A percentile compares a stretch with the other conserved stretches of the same genome.
phyloP scores from a whole-genome alignment of 805 yeast genomes.

The Soucietia sequanensis region DNA sequence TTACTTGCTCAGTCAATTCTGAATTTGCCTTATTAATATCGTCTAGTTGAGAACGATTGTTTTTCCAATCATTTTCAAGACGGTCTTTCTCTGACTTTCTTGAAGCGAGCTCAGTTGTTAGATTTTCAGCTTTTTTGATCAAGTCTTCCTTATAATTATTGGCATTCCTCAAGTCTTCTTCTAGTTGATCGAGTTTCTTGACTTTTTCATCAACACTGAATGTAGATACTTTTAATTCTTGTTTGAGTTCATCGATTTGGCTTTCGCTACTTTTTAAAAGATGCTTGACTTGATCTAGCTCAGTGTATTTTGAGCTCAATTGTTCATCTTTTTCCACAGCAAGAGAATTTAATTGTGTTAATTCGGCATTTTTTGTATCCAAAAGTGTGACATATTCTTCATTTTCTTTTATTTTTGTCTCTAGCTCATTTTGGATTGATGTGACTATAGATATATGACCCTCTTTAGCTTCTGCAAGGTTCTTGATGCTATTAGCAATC shows the following conservation, averaged over 20 bases:
- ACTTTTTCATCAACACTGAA: constrained; percentile 1
- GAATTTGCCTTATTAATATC: too few species aligned
- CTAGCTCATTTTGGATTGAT: background rate
- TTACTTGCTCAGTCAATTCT: too few species aligned
- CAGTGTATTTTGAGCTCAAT: background rate
- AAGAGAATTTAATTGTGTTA: background rate
- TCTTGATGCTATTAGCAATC: background rate
- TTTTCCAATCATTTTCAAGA: too few species aligned
- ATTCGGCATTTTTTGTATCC: background rate
- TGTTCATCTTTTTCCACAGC: background rate
- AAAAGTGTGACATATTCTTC: background rate
- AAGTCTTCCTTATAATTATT: background rate
- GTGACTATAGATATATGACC: background rate
- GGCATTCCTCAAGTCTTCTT: background rate
- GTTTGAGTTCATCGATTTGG: constrained; percentile 1
- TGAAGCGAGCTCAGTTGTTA: too few species aligned
- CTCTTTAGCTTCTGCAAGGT: background rate
- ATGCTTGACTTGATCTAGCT: background rate
- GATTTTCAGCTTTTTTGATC: constrained; percentile 3
- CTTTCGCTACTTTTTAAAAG: background rate
- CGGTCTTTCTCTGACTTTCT: too few species aligned
- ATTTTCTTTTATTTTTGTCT: background rate
- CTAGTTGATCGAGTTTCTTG: constrained; percentile 1
- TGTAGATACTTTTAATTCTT: constrained; percentile 7
- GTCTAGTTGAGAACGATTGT: too few species aligned